Percentiles rank a stretch among this genome's conserved stretches.
Conservation (phyloP, 2,329 filamentous ascomycete genomes). For the Hypoxylon sp. region DNA sequence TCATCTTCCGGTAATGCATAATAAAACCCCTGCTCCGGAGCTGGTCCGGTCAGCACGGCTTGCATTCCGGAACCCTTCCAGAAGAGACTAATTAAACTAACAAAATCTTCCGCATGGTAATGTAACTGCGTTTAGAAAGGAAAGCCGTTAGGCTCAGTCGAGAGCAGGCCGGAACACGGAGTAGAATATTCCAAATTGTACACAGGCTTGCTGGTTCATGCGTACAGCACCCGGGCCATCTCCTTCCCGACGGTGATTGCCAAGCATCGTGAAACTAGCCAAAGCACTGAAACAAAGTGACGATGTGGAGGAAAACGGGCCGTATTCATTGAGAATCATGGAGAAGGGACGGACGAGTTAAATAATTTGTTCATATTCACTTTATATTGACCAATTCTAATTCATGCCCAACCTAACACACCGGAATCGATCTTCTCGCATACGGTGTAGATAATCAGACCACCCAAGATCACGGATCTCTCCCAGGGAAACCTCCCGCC, state of each 20-base stretch:
- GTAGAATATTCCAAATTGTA: constrained; percentile 13
- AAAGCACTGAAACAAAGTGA: constrained; percentile 41
- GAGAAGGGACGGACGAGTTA: no score
- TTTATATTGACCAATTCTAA: no score
- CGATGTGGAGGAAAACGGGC: constrained; percentile 23
- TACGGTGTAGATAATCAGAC: constrained; percentile 30
- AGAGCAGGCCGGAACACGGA: constrained; percentile 11
- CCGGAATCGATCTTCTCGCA: constrained; percentile 19
- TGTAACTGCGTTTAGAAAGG: no score
- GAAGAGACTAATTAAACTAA: constrained; percentile 7
- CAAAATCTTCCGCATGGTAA: constrained; percentile 4
- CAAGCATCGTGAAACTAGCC: constrained; percentile 43
- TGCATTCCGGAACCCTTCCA: constrained; percentile 22
- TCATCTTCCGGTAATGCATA: constrained; percentile 22
- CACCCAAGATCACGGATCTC: constrained; percentile 25
- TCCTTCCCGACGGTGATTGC: constrained; percentile 34
- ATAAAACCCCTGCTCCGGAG: constrained; percentile 24
- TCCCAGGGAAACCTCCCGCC: background rate
- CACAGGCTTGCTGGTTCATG: constrained; percentile 20
- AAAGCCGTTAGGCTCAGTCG: background rate
- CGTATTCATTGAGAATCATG: constrained; percentile 13
- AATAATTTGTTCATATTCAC: background rate
- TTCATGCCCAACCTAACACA: no score
- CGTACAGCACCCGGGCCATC: constrained; percentile 38
- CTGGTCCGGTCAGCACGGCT: constrained; percentile 22